A percentile compares a stretch with the other conserved stretches of the same genome.
Evolutionary conservation across 2,329 filamentous ascomycete genomes (phyloP).

Genomic region (Clonostachys solani): DNA sequence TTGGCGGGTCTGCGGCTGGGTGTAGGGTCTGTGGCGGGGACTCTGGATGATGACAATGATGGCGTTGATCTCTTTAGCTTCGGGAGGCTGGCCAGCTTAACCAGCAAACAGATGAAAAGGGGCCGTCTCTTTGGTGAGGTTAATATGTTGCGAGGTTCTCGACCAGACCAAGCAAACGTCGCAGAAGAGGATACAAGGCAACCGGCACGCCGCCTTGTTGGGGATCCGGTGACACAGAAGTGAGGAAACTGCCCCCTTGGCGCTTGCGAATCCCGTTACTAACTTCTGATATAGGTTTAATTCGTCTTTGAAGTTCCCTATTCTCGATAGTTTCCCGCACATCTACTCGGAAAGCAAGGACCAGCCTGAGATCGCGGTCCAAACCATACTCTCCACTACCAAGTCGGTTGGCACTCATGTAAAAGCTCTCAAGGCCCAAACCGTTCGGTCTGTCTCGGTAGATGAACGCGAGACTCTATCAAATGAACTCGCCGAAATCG

Average conservation of each 20-base stretch:
- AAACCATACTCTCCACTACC: slow-evolving; percentile 67
- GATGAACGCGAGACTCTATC: slow-evolving; percentile 83
- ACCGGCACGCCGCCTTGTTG: slow-evolving; percentile 3
- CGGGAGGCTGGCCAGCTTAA: neutral
- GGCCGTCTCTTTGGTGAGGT: slow-evolving; percentile 7
- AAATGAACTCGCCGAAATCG: slow-evolving; percentile 76
- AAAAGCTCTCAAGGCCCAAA: slow-evolving; percentile 59
- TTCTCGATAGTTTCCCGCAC: slow-evolving; percentile 78
- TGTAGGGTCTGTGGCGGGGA: slow-evolving; percentile 28
- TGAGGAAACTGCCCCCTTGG: neutral
- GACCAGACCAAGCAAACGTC: neutral
- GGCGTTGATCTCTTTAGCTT: slow-evolving; percentile 22
- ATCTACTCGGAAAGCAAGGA: slow-evolving; percentile 54
- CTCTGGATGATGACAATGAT: slow-evolving; percentile 13
- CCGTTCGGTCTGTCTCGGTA: slow-evolving; percentile 58
- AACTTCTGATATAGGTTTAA: slow-evolving; percentile 30
- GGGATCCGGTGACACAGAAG: slow-evolving; percentile 6
- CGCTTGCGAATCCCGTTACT: neutral
- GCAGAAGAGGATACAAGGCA: slow-evolving; percentile 3
- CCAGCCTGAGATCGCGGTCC: slow-evolving; percentile 31
- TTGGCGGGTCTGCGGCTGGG: slow-evolving; percentile 73
- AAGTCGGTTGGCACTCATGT: slow-evolving; percentile 68
- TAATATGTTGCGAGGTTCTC: slow-evolving; percentile 1
- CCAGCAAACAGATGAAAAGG: neutral
- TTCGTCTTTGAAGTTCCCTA: slow-evolving; percentile 61